Base-by-base conservation (phyloP, 2,329 filamentous ascomycete genomes). In the Amesomyces nigricolor region DNA sequence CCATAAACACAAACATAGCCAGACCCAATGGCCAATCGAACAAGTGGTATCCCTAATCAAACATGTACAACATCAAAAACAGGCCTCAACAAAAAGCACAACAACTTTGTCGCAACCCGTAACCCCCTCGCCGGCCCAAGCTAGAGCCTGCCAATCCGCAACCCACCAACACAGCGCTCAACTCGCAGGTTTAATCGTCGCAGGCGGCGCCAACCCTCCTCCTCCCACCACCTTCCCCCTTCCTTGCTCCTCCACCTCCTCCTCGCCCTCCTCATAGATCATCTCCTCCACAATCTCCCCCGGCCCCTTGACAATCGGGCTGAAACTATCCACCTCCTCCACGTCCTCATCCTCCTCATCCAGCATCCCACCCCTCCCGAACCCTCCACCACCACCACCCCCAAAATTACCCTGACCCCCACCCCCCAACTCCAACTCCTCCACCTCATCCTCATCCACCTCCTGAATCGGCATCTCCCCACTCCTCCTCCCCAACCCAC, bases 391-490 rank as follows among this genome's bases (percentile, higher is more conserved):
- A 44, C 43, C 47, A 9, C 39, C 53, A 47, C 4, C 22, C 35
- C 53, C 56, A 19, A 19, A 19, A 14, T 17, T 37, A 42, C 46
- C 22, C 48, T 35, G 32, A 4, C 47, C 38, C n/a, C 40, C 56
- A 6, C 16, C 13, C 14, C 10, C 44, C 35, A 49, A 35, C 14
- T 49, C 48, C 32, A 50, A 58, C 22, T 56, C 58, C 39, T 58
- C 59, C 39, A 58, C 55, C 10, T 52, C 62, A 19, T 62, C 62
- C 47, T 65, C 63, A 4, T 66, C 67, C 5, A 82, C 82, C 61
- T 86, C 83, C 59, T 84, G 78, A 35, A 87, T 86, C n/a, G 85
- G 85, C 51, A 89, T 85, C 70, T 91, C 88, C 8, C 83, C 85
- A 53, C 87, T 91, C 22, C 84, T 74, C 29, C 88, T 75, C 0